Conservation (phyloP, 139 green algal genomes). For the Volvox africanus region DNA sequence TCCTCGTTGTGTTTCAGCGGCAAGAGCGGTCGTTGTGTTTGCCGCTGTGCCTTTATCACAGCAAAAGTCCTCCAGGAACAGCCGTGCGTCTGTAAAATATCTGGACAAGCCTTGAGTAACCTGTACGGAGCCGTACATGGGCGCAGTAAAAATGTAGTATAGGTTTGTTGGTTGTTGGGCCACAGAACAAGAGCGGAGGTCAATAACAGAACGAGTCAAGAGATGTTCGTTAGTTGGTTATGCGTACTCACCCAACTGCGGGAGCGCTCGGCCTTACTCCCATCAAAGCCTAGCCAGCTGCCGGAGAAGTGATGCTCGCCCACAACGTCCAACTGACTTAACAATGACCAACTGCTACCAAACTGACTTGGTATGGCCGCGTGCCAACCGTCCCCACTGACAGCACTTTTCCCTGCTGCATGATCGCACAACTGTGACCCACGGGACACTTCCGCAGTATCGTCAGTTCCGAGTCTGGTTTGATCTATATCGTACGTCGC, state of each 20-base stretch:
- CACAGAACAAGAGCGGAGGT: too few species aligned
- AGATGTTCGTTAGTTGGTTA: too few species aligned
- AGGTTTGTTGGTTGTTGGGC: too few species aligned
- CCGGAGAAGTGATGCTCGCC: constrained; percentile 58
- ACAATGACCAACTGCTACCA: not conserved
- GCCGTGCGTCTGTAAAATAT: constrained; percentile 18
- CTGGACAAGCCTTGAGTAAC: not conserved
- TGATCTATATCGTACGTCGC: too few species aligned
- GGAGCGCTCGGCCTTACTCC: constrained; percentile 43
- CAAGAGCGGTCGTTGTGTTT: not conserved
- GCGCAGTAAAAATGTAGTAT: not conserved
- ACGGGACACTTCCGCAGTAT: too few species aligned
- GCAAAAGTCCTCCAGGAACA: constrained; percentile 14
- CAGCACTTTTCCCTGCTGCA: not conserved
- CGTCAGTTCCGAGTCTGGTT: too few species aligned
- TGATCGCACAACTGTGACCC: too few species aligned
- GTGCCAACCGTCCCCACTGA: not conserved
- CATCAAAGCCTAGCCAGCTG: constrained; percentile 57
- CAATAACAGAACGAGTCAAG: too few species aligned
- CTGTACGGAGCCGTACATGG: not conserved
- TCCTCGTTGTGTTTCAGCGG: too few species aligned
- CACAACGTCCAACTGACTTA: constrained; percentile 35
- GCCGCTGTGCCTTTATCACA: not conserved
- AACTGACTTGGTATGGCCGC: not conserved
- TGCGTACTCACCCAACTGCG: constrained; percentile 32